Base-by-base conservation (phyloP, 768 basidiomycete genomes). In the Lactarius hatsudake region DNA sequence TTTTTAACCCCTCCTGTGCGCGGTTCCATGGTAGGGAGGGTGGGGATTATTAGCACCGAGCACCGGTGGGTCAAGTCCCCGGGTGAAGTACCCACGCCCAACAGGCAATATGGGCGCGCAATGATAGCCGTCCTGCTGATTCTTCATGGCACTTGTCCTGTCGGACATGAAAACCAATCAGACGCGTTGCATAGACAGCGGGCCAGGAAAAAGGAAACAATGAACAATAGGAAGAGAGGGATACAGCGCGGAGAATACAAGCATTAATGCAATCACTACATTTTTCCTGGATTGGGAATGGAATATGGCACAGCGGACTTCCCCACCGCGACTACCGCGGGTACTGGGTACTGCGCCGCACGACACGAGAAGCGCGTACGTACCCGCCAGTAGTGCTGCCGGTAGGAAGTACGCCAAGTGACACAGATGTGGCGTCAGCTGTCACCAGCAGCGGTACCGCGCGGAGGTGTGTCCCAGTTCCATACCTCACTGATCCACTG, bases 401-500 rank as follows among this genome's bases (percentile, higher is more conserved):
- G 17, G 18, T 58, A 64, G 15, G 40, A 36, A 18, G 28, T 58
- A 32, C 63, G 32, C 13, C 30, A 6, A 15, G 15, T 23, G 20
- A 56, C 23, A 26, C 13, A 51, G 23, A 23, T 51, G 5, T 2
- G 32, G 0, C 12, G 55, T 66, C 45, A 66, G 13, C 13, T 26
- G 51, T 51, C 51, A 51, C 23, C 51, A 12, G 51, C 13, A 26
- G 51, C 23, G 51, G 62, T 43, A 42, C 34, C 51, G 57, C 62
- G 26, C 28, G 38, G n/a, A 2, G 62, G 58, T n/a, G 51, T 5
- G 20, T 71, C 62, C 89, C 89, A 91, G 62, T 82, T 86, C 88
- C 89, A 91, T 48, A 92, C 87, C 73, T 88, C 82, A 66, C 84
- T 79, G 61, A 92, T 87, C 92, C 92, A 94, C 73, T 83, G 86